Evolutionary conservation across 768 basidiomycete genomes (phyloP).

Genomic region (Hydnomerulius pinastri): DNA sequence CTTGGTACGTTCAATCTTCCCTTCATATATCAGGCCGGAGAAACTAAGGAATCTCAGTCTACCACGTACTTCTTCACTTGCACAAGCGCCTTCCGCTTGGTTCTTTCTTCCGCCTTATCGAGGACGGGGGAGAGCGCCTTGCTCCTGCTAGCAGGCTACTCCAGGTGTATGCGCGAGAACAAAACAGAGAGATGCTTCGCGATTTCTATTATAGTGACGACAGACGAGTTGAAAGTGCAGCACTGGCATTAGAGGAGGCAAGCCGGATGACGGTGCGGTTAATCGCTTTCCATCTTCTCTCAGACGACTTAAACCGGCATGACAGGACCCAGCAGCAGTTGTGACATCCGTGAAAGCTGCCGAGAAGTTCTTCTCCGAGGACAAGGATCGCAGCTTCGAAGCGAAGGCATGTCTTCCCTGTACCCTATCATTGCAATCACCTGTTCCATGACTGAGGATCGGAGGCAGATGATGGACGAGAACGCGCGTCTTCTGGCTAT

Average conservation of each 20-base stretch:
- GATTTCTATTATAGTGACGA: slow-evolving; percentile 99
- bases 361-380: slow-evolving; percentile 92
- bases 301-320: slow-evolving; percentile 1
- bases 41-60: slow-evolving; percentile 53
- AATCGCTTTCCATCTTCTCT: not conserved
- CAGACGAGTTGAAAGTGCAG: slow-evolving; percentile 88
- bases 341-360: slow-evolving; percentile 76
- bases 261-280: slow-evolving; percentile 56
- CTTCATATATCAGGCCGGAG: not conserved
- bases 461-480: slow-evolving; percentile 89
- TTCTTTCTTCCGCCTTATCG: slow-evolving; percentile 91
- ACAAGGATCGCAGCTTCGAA: slow-evolving; percentile 90
- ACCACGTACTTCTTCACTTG: slow-evolving; percentile 88
- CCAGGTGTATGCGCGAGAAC: slow-evolving; percentile 89
- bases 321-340: slow-evolving; percentile 71
- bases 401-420: slow-evolving; percentile 63
- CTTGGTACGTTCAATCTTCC: slow-evolving; percentile 56
- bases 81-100: slow-evolving; percentile 83
- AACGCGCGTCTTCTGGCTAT: slow-evolving; percentile 67
- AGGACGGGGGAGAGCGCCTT: slow-evolving; percentile 80
- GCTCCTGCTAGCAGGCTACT: slow-evolving; percentile 76
- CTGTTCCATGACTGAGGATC: not conserved
- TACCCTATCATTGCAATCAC: not conserved
- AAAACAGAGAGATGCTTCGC: slow-evolving; percentile 86
- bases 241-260: slow-evolving; percentile 86